Evolutionary conservation across 2,329 filamentous ascomycete genomes (phyloP).

Genomic region (Pseudogymnoascus sp.): DNA sequence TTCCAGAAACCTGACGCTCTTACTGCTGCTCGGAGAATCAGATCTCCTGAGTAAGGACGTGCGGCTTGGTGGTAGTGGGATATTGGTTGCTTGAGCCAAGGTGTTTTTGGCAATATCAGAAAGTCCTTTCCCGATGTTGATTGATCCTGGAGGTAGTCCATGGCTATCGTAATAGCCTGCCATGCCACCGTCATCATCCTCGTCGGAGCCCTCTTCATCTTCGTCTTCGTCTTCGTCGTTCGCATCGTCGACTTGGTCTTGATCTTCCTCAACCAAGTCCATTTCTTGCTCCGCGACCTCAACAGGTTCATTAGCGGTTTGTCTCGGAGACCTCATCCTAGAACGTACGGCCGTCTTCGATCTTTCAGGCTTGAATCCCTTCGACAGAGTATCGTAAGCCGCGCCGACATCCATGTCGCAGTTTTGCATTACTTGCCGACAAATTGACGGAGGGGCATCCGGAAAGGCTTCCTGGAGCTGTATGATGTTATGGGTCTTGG

Average conservation of each 20-base stretch:
- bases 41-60: slow-evolving; percentile 15
- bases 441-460: slow-evolving; percentile 23
- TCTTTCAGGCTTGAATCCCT: slow-evolving; percentile 23
- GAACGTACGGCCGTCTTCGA: slow-evolving; percentile 21
- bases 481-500: slow-evolving; percentile 16
- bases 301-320: slow-evolving; percentile 1
- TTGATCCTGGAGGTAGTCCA: slow-evolving; percentile 27
- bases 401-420: slow-evolving; percentile 23
- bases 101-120: slow-evolving; percentile 21
- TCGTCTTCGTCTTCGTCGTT: slow-evolving; percentile 16
- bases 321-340: slow-evolving; percentile 9
- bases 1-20: slow-evolving; percentile 22
- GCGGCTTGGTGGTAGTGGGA: slow-evolving; percentile 11
- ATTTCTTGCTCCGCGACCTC: background rate
- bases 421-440: slow-evolving; percentile 24
- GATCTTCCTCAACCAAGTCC: slow-evolving; percentile 19
- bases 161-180: slow-evolving; percentile 27
- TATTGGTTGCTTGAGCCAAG: background rate
- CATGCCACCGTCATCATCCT: slow-evolving; percentile 24
- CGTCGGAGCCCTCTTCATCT: slow-evolving; percentile 24
- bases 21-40: slow-evolving; percentile 19
- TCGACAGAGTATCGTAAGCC: slow-evolving; percentile 25
- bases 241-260: slow-evolving; percentile 18
- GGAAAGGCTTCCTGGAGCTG: slow-evolving; percentile 28
- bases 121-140: slow-evolving; percentile 24